Conservation (phyloP, 2,329 filamentous ascomycete species). For the Talaromyces atroroseus region DNA sequence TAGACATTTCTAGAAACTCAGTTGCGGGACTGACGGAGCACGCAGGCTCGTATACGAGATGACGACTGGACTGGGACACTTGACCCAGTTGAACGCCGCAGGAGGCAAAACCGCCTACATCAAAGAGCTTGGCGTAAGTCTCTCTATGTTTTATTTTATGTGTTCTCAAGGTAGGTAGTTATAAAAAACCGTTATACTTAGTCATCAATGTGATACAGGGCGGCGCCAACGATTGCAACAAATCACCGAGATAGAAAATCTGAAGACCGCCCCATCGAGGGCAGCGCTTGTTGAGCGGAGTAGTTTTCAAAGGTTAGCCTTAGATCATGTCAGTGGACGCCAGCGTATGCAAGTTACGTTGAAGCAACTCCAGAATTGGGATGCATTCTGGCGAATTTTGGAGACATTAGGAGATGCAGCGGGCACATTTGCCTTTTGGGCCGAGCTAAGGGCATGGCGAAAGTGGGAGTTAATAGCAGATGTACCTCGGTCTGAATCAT, state of each 20-base stretch:
- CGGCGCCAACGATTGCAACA: slow-evolving; percentile 1
- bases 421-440: slow-evolving; percentile 7
- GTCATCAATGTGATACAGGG: neutral
- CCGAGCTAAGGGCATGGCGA: slow-evolving; percentile 7
- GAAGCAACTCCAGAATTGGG: slow-evolving; percentile 4
- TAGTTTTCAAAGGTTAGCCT: neutral
- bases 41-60: slow-evolving; percentile 6
- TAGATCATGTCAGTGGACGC: slow-evolving; percentile 9
- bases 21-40: neutral
- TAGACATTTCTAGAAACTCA: neutral
- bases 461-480: slow-evolving; percentile 3
- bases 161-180: neutral
- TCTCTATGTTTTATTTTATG: neutral
- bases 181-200: neutral
- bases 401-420: neutral
- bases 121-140: slow-evolving; percentile 19
- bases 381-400: slow-evolving; percentile 1
- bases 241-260: neutral
- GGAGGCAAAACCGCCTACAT: slow-evolving; percentile 19
- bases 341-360: slow-evolving; percentile 7
- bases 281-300: neutral
- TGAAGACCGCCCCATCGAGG: neutral
- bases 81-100: slow-evolving; percentile 17
- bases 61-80: slow-evolving; percentile 16
- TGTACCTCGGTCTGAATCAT: neutral